A percentile compares a stretch with the other conserved stretches of the same genome.
phyloP scores from a whole-genome alignment of 352 stramenopile species.

The Detonula confervacea region DNA sequence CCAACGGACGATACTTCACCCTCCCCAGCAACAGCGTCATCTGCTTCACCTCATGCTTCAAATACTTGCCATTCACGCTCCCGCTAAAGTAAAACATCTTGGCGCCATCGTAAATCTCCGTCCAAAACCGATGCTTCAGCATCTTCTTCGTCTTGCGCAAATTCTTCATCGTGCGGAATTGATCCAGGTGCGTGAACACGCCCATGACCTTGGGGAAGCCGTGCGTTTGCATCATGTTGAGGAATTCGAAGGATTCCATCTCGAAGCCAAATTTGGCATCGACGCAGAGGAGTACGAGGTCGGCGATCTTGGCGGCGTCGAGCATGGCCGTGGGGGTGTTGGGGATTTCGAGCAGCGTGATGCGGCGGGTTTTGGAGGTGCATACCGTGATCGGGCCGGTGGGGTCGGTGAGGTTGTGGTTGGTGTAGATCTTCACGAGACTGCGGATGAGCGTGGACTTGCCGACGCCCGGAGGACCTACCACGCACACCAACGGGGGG shows the following conservation, averaged over 20 bases:
- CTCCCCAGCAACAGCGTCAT: constrained; percentile 96
- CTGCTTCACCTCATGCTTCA: constrained; percentile 98
- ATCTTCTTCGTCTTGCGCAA: constrained; percentile 98
- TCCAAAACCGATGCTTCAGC: constrained; percentile 99
- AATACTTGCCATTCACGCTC: constrained; percentile 98
- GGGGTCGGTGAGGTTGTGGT: constrained; percentile 96
- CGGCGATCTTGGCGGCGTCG: constrained; percentile 98
- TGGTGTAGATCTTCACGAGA: constrained; percentile 99
- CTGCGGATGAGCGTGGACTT: constrained; percentile 99
- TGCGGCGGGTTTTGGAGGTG: constrained; percentile 95
- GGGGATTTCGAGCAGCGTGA: constrained; percentile 99
- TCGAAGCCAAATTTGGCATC: constrained; percentile 99
- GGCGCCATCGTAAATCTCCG: constrained; percentile 92
- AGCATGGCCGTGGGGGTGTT: constrained; percentile 91
- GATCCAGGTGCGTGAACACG: constrained; percentile 98
- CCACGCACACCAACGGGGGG: constrained; percentile 96
- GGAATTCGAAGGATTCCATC: constrained; percentile 99
- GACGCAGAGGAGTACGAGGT: constrained; percentile 98
- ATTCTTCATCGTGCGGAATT: constrained; percentile 98
- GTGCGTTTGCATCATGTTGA: constrained; percentile 98
- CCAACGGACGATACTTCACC: constrained; percentile 97
- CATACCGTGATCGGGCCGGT: constrained; percentile 99
- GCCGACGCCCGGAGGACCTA: constrained; percentile 95
- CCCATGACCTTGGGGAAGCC: constrained; percentile 94
- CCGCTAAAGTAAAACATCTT: constrained; percentile 94